These are phyloP conservation scores for Phaffia tasmanica DNA, from an alignment of 768 basidiomycete species.

Conservation along the genomic window DNA sequence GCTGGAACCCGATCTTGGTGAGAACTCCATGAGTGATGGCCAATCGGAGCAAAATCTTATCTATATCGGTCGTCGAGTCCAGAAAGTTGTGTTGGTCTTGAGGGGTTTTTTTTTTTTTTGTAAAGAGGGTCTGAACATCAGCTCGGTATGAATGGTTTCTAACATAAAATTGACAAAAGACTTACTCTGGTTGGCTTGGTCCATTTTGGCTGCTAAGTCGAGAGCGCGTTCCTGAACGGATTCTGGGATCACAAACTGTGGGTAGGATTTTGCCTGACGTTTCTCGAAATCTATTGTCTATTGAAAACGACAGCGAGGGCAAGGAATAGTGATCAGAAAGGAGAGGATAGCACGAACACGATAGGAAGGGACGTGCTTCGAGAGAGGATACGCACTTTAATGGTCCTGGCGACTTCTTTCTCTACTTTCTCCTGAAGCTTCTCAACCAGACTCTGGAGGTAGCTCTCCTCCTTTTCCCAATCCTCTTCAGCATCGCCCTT, in stretches of 20 bases:
- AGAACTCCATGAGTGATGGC: constrained; percentile 73
- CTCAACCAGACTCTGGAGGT: constrained; percentile 63
- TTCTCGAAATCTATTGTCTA: constrained; percentile 75
- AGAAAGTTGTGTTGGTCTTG: no score
- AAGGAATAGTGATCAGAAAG: background rate
- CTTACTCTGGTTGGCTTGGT: constrained; percentile 12
- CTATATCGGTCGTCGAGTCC: constrained; percentile 39
- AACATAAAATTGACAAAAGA: background rate
- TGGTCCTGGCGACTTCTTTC: constrained; percentile 60
- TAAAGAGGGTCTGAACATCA: no score
- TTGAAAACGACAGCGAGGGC: background rate
- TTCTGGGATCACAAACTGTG: constrained; percentile 54
- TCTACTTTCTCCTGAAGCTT: constrained; percentile 77
- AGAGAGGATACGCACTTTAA: constrained; percentile 49
- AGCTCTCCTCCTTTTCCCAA: constrained; percentile 35
- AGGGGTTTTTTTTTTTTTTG: no score
- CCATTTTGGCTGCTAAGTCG: constrained; percentile 39
- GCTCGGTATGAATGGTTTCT: no score
- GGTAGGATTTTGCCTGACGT: constrained; percentile 55
- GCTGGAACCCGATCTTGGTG: constrained; percentile 61
- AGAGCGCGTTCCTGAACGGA: constrained; percentile 52
- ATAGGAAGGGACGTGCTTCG: background rate
- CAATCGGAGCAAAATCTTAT: constrained; percentile 59
- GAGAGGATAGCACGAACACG: background rate
- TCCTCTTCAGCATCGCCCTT: constrained; percentile 19